Base-by-base conservation (phyloP, 1,284 basidiomycete species). In the Trichosporon faecale region DNA sequence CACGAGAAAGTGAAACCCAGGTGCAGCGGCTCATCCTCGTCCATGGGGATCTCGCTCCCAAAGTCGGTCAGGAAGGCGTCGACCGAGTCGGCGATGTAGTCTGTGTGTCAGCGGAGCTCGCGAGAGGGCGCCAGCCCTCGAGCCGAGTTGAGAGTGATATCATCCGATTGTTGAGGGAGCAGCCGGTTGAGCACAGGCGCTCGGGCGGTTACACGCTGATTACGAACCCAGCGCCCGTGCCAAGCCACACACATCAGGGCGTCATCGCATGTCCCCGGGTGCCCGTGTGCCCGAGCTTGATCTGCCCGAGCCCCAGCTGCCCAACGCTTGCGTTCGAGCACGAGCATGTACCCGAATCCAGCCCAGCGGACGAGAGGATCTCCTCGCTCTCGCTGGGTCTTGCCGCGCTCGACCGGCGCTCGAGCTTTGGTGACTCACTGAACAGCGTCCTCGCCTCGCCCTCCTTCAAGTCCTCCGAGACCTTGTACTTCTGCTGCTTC, bases 61-160 rank as follows among this genome's bases (percentile, higher is more conserved):
- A 87, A 77, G 69, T 90, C 88, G n/a, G 89, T 95, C 70, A 99
- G 86, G 85, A 99, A 99, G 11, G 91, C 89, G 80, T 96, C 94
- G 35, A 99, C 95, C 7, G 93, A 95, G 76, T 94, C 92, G 33
- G 97, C 97, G 76, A 99, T 92, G 85, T 97, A 99, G 84, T 97
- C 93, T 94, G 76, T n/a, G 25, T 35, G 67, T 72, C 40, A 72
- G 68, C 70, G 21, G 23, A 12, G 31, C n/a, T 3, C 12, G 40
- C 16, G 18, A 14, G 18, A n/a, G 18, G 40, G 18, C n/a, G 40
- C 40, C 35, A 37, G 11, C 12, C 3, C 35, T 37, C 35, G 35
- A 37, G 35, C 35, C n/a, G n/a, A n/a, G n/a, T n/a, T n/a, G n/a
- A n/a, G n/a, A n/a, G n/a, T n/a, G n/a, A n/a, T n/a, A 33, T 33